A percentile compares a stretch with the other conserved stretches of the same genome.
Conservation (phyloP, 306 rosid species). For the Canavalia ensiformis region DNA sequence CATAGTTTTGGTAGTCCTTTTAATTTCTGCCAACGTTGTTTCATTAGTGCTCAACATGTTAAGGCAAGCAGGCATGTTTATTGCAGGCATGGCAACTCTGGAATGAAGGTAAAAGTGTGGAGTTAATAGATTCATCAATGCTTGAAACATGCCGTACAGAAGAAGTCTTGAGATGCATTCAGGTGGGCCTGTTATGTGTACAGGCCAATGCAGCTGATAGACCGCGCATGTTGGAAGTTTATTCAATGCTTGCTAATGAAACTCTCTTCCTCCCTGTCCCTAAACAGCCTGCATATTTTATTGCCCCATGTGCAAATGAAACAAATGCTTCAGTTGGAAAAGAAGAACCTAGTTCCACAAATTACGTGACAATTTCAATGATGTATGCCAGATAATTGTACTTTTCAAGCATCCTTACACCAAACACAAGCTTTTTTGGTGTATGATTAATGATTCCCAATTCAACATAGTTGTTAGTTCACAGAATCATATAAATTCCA, state of each 20-base stretch:
- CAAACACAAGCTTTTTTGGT: too few species aligned
- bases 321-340: background rate
- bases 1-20: background rate
- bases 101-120: background rate
- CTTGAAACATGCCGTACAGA: background rate
- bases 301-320: background rate
- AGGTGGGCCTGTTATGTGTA: background rate
- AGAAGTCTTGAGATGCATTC: background rate
- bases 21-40: background rate
- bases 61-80: background rate
- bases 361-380: constrained; percentile 25
- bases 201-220: background rate
- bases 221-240: background rate
- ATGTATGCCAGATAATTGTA: constrained; percentile 16
- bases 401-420: too few species aligned
- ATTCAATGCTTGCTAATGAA: background rate
- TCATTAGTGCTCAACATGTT: background rate
- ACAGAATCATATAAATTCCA: too few species aligned
- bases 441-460: too few species aligned
- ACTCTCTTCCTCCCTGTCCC: constrained; percentile 28
- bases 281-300: constrained; percentile 31
- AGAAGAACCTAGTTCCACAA: background rate
- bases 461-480: too few species aligned
- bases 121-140: background rate
- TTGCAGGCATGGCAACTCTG: constrained; percentile 5